Base-by-base conservation (phyloP, 257 asterid species). In the Solanum bukasovii region DNA sequence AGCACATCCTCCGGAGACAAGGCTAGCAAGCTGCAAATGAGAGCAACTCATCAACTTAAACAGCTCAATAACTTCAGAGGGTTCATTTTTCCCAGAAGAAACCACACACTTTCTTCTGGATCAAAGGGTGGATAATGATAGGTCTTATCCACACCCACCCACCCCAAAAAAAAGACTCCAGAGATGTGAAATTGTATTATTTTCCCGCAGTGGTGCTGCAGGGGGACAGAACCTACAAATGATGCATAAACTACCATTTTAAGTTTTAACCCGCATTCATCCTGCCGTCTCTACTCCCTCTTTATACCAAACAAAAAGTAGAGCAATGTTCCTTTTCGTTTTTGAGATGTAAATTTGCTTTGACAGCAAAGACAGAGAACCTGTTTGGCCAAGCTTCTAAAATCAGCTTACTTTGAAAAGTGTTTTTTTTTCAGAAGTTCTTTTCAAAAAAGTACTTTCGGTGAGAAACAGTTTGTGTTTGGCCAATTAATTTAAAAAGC, bases 1-100 rank as follows among this genome's bases (percentile, higher is more conserved):
- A 95, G 92, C 70, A 95, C 98, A 89, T 95, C 98, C 90, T 93
- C 96, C 9, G 98, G 98, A 63, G 99, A 94, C 90, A 95, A 92
- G 89, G 91, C 94, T 93, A 96, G 92, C 93, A 96, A 93, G 91
- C 99, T 96, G 95, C 86, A 88, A 88, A 86, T 49, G 37, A 88
- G 92, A 89, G 89, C 11, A 44, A 82, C 29, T 82, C 42, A 82
- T 49, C 42, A 82, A 82, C 42, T 29, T 88, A 89, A 73, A 83
- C 85, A 83, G 44, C 68, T 65, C 63, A 44, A 86, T 42, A 85
- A 87, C 82, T 67, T 89, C 70, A 31, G 73, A 44, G 42, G 33
- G 42, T 72, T 72, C 38, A 71, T 71, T 71, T 72, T 72, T 33
- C 79, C 10, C 44, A 72, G 42, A 21, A 20, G 21, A 75, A 75